Evolutionary conservation across 306 rosid species (phyloP).

Genomic region (Datisca glomerata): DNA sequence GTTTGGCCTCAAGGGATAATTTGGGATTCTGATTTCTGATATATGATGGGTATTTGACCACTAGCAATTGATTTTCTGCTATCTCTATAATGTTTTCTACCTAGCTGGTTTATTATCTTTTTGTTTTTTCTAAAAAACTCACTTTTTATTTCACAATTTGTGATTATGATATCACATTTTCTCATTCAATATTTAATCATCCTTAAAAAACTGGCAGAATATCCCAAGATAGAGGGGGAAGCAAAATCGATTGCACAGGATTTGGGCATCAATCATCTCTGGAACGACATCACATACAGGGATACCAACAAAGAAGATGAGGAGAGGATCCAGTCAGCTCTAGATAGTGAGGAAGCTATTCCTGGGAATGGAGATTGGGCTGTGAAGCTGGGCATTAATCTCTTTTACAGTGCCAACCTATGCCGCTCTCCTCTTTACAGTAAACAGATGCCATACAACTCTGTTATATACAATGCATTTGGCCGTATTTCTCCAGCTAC

Average conservation of each 20-base stretch:
- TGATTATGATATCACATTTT: neutral
- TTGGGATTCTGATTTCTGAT: too few species aligned
- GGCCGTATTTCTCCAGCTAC: constrained; percentile 57
- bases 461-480: constrained; percentile 83
- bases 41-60: too few species aligned
- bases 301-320: constrained; percentile 63
- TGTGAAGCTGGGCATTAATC: constrained; percentile 94
- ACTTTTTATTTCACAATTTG: constrained; percentile 4
- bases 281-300: constrained; percentile 55
- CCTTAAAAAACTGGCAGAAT: constrained; percentile 37
- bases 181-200: neutral
- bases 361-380: constrained; percentile 95
- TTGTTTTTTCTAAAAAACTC: constrained; percentile 2
- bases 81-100: constrained; percentile 5
- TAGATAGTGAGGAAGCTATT: constrained; percentile 84
- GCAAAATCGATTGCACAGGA: constrained; percentile 69
- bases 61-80: too few species aligned
- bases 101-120: constrained; percentile 7
- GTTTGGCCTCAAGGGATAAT: too few species aligned
- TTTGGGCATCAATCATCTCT: constrained; percentile 39
- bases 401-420: constrained; percentile 87
- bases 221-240: constrained; percentile 85
- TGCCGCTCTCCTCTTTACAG: constrained; percentile 90
- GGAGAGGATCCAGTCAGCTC: constrained; percentile 66
- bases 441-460: constrained; percentile 98